These are phyloP conservation scores for Aegilops bicornis DNA, from an alignment of 176 grass and related monocot genomes.

Conservation along the genomic window DNA sequence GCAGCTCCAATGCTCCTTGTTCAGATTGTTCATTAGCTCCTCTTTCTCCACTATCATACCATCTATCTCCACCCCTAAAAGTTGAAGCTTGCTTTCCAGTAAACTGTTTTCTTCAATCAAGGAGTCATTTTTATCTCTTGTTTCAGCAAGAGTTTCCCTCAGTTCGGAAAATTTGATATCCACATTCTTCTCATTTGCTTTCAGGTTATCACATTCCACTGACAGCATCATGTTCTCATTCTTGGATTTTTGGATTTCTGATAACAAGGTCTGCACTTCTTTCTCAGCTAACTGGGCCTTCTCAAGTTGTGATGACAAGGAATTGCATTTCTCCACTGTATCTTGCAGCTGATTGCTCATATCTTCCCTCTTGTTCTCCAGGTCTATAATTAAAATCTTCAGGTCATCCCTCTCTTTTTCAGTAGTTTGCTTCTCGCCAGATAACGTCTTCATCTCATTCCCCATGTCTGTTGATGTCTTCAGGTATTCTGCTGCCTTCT, in stretches of 20 bases:
- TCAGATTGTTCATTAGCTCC: conserved; percentile 36
- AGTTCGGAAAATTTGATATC: conserved; percentile 42
- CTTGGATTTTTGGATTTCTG: conserved; percentile 55
- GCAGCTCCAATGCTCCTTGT: conserved; percentile 29
- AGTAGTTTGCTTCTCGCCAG: conserved; percentile 33
- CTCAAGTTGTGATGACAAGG: conserved; percentile 39
- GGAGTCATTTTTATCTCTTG: conserved; percentile 46
- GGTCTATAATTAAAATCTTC: conserved; percentile 33
- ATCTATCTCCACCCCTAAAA: conserved; percentile 33
- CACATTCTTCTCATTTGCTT: conserved; percentile 40
- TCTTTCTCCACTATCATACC: conserved; percentile 43
- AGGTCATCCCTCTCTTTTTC: conserved; percentile 47
- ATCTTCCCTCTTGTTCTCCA: conserved; percentile 39
- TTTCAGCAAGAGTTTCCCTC: conserved; percentile 31
- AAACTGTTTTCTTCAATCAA: conserved; percentile 38
- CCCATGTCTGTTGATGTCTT: conserved; percentile 37
- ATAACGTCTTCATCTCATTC: conserved; percentile 46
- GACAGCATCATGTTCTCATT: conserved; percentile 50
- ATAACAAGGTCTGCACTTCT: conserved; percentile 35
- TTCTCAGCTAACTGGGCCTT: conserved; percentile 41
- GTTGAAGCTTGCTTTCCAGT: conserved; percentile 45
- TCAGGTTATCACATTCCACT: conserved; percentile 41
- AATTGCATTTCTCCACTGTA: conserved; percentile 27
- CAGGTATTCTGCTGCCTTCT: conserved; percentile 37
- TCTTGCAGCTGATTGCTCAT: conserved; percentile 40